Conservation (phyloP, 2,329 filamentous ascomycete genomes). For the Mycocentrospora acerina region DNA sequence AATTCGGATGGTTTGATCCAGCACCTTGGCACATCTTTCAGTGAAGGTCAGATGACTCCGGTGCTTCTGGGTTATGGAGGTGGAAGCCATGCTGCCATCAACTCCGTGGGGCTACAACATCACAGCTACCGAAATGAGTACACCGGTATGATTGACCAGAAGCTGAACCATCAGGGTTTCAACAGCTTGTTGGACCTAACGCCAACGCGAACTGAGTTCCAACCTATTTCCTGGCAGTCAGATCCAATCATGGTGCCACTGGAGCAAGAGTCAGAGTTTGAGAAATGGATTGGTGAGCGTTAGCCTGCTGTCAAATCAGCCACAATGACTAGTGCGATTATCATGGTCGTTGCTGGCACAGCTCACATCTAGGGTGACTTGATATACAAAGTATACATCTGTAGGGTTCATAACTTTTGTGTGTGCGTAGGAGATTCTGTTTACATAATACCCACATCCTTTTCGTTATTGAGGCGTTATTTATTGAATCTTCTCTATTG, state of each 20-base stretch:
- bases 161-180: conserved; percentile 30
- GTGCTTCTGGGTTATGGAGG: conserved; percentile 44
- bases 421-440: no score
- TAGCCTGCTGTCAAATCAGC: not conserved
- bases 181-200: conserved; percentile 27
- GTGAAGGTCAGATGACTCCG: conserved; percentile 43
- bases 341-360: no score
- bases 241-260: conserved; percentile 38
- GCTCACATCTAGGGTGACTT: no score
- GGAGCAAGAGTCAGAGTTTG: conserved; percentile 48
- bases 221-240: conserved; percentile 39
- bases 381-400: no score
- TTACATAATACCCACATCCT: no score
- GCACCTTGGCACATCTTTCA: conserved; percentile 29
- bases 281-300: conserved; percentile 48
- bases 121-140: conserved; percentile 33
- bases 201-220: conserved; percentile 26
- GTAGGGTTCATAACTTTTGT: no score
- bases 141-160: conserved; percentile 33
- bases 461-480: no score
- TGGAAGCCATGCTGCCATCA: conserved; percentile 22
- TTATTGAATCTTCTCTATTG: not conserved
- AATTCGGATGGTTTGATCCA: conserved; percentile 40
- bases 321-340: no score
- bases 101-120: conserved; percentile 20